Evolutionary conservation across 257 asterid species (phyloP).

Genomic region (Thymus quinquecostatus): DNA sequence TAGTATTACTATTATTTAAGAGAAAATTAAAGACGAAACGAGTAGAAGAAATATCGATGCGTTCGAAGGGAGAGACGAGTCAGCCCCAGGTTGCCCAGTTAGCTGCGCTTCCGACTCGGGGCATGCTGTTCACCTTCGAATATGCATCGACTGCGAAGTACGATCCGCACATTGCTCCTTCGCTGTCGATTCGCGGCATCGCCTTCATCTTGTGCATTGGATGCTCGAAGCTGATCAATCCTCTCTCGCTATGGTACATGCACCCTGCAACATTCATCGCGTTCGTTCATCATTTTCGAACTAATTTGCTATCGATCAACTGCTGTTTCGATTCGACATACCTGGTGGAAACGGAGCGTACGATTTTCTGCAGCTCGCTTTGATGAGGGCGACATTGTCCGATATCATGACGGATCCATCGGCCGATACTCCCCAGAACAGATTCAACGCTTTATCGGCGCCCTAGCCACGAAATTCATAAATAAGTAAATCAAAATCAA

Average conservation of each 20-base stretch:
- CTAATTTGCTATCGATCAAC: no score
- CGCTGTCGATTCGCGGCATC: constrained; percentile 93
- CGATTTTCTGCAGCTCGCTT: constrained; percentile 85
- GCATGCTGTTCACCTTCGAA: constrained; percentile 78
- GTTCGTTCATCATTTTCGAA: background rate
- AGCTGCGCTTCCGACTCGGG: constrained; percentile 95
- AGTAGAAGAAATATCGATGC: no score
- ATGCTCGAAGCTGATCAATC: constrained; percentile 89
- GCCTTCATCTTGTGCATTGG: constrained; percentile 91
- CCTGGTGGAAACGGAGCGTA: constrained; percentile 97
- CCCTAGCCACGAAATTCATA: constrained; percentile 51
- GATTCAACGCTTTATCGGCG: constrained; percentile 60
- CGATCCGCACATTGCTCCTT: constrained; percentile 93
- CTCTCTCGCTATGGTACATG: constrained; percentile 84
- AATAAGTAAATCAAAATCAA: no score
- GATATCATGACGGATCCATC: constrained; percentile 91
- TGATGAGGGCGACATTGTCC: constrained; percentile 61
- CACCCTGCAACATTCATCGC: constrained; percentile 55
- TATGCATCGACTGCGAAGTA: constrained; percentile 77
- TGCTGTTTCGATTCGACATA: constrained; percentile 65
- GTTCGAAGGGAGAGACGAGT: background rate
- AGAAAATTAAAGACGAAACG: background rate
- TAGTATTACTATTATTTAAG: background rate
- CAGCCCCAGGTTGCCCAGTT: constrained; percentile 85
- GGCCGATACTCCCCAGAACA: constrained; percentile 80